These are phyloP conservation scores for Bipolaris zeicola DNA, from an alignment of 2,329 filamentous ascomycete genomes.

Conservation along the genomic window DNA sequence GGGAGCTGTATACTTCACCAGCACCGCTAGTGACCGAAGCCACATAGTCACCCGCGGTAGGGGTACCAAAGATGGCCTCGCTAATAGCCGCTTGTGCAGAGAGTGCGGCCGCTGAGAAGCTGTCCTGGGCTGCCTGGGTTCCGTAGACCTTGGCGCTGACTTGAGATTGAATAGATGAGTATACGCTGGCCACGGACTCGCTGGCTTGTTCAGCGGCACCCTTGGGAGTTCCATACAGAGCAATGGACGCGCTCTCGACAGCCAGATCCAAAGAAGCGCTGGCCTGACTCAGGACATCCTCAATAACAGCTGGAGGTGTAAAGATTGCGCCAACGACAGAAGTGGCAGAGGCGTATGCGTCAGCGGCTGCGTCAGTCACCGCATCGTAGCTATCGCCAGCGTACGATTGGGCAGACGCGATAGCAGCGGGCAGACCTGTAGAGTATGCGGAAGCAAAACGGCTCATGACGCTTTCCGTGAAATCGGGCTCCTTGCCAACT, in stretches of 20 bases:
- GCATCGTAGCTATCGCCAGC: conserved; percentile 53
- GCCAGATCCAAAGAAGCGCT: conserved; percentile 62
- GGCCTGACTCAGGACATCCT: conserved; percentile 63
- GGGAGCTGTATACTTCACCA: conserved; percentile 36
- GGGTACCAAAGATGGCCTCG: conserved; percentile 62
- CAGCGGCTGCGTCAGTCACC: conserved; percentile 59
- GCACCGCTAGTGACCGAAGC: conserved; percentile 54
- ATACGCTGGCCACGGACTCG: conserved; percentile 59
- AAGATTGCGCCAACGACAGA: conserved; percentile 57
- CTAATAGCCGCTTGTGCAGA: conserved; percentile 62
- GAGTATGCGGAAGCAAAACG: conserved; percentile 74
- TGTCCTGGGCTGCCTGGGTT: conserved; percentile 58
- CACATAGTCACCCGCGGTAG: conserved; percentile 52
- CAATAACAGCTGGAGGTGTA: conserved; percentile 63
- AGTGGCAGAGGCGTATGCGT: conserved; percentile 55
- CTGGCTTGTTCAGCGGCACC: conserved; percentile 61
- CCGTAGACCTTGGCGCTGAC: conserved; percentile 63
- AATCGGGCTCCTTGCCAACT: conserved; percentile 76
- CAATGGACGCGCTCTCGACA: conserved; percentile 63
- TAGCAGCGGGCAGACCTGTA: conserved; percentile 65
- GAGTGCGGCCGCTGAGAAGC: conserved; percentile 59
- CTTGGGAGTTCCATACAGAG: conserved; percentile 63
- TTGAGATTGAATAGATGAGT: conserved; percentile 56
- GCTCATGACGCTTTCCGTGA: conserved; percentile 78
- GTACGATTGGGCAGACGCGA: conserved; percentile 60